Percentiles rank a stretch among this genome's conserved stretches.
Conservation (phyloP, 2,329 filamentous ascomycete genomes). For the Fusarium sp. region DNA sequence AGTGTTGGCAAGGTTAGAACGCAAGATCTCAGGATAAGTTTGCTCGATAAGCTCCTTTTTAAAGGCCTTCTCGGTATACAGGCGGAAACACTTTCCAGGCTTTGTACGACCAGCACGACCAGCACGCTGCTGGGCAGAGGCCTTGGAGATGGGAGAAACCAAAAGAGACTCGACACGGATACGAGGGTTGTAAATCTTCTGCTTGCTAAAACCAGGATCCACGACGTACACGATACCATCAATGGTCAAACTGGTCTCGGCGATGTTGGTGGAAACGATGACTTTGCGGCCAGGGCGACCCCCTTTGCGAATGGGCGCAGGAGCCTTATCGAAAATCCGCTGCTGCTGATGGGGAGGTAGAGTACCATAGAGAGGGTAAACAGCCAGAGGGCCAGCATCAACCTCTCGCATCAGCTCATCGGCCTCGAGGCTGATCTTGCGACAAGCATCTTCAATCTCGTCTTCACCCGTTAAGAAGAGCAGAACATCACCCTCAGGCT, state of each 20-base stretch:
- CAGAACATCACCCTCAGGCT: conserved; percentile 91
- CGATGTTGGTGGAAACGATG: conserved; percentile 97
- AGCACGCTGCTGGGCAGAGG: conserved; percentile 94
- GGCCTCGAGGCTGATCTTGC: conserved; percentile 89
- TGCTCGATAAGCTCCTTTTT: conserved; percentile 98
- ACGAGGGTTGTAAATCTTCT: conserved; percentile 98
- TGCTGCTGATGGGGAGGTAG: conserved; percentile 94
- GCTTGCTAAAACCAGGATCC: conserved; percentile 99
- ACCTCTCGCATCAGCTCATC: conserved; percentile 94
- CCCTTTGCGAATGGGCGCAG: conserved; percentile 75
- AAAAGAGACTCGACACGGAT: conserved; percentile 96
- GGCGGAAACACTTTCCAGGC: conserved; percentile 96
- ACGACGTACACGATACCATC: conserved; percentile 99
- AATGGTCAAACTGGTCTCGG: conserved; percentile 96
- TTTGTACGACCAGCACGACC: conserved; percentile 99
- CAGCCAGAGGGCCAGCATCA: conserved; percentile 86
- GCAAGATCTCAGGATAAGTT: conserved; percentile 94
- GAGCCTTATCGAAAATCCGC: conserved; percentile 92
- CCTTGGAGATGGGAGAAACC: conserved; percentile 98
- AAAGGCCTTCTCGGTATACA: conserved; percentile 96
- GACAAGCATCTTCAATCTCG: conserved; percentile 95
- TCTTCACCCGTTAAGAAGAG: conserved; percentile 98
- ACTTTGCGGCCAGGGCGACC: conserved; percentile 92
- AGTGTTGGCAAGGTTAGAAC: conserved; percentile 93
- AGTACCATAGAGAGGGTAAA: conserved; percentile 95